Evolutionary conservation across 306 rosid genomes (phyloP).

Genomic region (Cyamopsis tetragonoloba): DNA sequence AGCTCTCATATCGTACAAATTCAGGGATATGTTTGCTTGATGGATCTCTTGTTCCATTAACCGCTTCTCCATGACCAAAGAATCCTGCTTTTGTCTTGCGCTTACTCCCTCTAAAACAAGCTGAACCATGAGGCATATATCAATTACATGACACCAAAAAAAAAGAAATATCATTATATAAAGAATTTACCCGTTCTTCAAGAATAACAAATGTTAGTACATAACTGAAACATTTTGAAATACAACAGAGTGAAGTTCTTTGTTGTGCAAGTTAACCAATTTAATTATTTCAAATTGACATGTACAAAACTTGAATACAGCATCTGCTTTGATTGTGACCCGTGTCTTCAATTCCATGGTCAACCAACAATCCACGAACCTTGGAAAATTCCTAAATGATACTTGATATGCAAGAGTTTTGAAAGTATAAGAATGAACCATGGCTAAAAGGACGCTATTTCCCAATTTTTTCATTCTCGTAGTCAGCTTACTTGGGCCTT

Average conservation of each 20-base stretch:
- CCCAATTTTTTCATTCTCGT: neutral
- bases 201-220: neutral
- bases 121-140: conserved; percentile 38
- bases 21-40: conserved; percentile 58
- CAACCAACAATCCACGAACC: neutral
- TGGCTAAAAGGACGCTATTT: neutral
- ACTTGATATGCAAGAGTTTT: neutral
- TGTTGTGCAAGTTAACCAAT: neutral
- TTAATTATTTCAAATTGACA: neutral
- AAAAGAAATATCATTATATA: neutral
- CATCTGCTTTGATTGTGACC: neutral
- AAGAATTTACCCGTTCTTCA: neutral
- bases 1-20: conserved; percentile 65
- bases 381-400: neutral
- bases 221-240: neutral
- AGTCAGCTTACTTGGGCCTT: neutral
- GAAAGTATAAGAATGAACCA: neutral
- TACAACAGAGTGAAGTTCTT: neutral
- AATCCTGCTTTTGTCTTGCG: conserved; percentile 68
- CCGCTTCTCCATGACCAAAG: conserved; percentile 53
- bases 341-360: neutral
- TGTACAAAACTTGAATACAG: neutral
- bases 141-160: conserved; percentile 7
- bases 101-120: conserved; percentile 86
- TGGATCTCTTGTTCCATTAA: conserved; percentile 64